Evolutionary conservation across 331 rosid genomes (phyloP), one percentile per base, ranked within the genome.

Genomic region (Pyracantha coccinea): DNA sequence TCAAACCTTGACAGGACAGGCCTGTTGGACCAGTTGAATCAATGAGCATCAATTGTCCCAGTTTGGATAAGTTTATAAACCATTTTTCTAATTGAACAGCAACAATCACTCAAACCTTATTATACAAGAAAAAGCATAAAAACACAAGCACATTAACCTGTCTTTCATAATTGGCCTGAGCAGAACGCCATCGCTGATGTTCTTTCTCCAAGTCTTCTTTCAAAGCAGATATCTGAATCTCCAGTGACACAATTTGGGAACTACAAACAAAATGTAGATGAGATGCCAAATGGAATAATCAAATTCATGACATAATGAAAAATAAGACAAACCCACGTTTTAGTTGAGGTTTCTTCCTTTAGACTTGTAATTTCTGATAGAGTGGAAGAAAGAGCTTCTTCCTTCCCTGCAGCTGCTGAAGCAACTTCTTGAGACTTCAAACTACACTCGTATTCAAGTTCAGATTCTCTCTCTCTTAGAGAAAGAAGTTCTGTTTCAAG

Each of bases 81-180:
- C 32, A 20, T 13, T 13, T 14, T 14, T 71, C 53, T 6, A 55
- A 50, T 28, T 33, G 32, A 4, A 65, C 24, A 8, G 69, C 50
- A 65, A 8, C 45, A 65, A 33, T 27, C 50, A 65, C 47, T n/a
- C 27, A 33, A 32, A 24, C 47, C 50, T 1, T 2, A 11, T 63
- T 63, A 29, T 29, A 63, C 41, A 60, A 25, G 33, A 25, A 14
- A 60, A 59, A 24, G 3, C 67, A 65, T 38, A 38, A 10, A 38
- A 0, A 19, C 7, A 55, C 13, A n/a, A 1, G 68, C 12, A 50
- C 5, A 73, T 35, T 68, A 55, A 95, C 99, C 92, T 95, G 99
- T 92, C 99, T 92, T 83, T 95, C 96, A 17, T 92, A 95, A 85
- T 95, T 95, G 63, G 86, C 81, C 82, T 95, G 99, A 75, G 97